phyloP scores from a whole-genome alignment of 2,329 filamentous ascomycete genomes.

The Sarocladium strictum region DNA sequence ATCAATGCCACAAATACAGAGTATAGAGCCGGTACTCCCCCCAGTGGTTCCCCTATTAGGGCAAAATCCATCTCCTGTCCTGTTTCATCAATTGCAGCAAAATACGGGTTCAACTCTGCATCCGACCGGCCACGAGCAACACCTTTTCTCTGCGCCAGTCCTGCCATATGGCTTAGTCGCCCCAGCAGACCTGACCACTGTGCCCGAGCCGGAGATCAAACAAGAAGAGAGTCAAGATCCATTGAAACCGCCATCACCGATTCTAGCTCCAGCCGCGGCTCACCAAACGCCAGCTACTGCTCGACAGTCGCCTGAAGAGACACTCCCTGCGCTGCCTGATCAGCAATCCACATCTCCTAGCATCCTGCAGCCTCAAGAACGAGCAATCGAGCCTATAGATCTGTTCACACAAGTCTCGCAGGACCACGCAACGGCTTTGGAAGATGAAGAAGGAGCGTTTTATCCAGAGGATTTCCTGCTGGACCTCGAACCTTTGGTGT shows the following conservation, averaged over 20 bases:
- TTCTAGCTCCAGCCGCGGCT: no score
- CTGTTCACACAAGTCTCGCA: no score
- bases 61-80: background rate
- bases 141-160: background rate
- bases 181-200: background rate
- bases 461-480: background rate
- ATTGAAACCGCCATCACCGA: background rate
- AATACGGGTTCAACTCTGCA: background rate
- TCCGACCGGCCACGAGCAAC: background rate
- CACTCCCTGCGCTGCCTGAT: background rate
- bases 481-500: background rate
- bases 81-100: background rate
- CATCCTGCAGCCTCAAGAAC: no score
- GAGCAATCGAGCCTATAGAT: no score
- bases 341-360: no score
- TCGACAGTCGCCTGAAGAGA: no score
- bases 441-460: background rate
- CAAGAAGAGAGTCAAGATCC: background rate
- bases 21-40: background rate
- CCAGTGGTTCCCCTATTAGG: background rate
- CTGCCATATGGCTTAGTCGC: background rate
- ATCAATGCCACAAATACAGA: background rate
- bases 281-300: no score
- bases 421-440: no score
- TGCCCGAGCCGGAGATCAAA: background rate